Conservation (phyloP, 805 yeast species). For the Metschnikowia gelsemii region DNA sequence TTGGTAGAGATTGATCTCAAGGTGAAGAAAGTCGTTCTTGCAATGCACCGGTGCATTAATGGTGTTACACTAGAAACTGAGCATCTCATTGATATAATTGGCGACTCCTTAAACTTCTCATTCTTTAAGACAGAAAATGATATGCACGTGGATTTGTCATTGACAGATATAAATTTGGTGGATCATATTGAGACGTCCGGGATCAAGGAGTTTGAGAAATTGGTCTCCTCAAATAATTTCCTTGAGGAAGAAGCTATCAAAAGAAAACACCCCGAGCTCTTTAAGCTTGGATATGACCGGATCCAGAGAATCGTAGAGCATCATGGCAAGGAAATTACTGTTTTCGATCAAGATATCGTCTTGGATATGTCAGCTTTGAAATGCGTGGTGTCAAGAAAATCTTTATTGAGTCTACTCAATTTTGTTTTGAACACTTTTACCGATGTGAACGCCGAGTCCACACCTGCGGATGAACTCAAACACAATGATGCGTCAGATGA, state of each 20-base stretch:
- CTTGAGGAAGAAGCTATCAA: constrained; percentile 35
- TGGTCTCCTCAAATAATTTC: constrained; percentile 64
- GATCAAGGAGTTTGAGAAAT: constrained; percentile 59
- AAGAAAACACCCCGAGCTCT: constrained; percentile 42
- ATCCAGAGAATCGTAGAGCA: constrained; percentile 58
- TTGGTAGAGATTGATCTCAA: constrained; percentile 69
- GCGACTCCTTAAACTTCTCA: constrained; percentile 61
- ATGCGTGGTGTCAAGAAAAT: constrained; percentile 71
- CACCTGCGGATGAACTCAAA: constrained; percentile 68
- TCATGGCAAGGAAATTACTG: constrained; percentile 55
- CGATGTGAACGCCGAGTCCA: constrained; percentile 62
- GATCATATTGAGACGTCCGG: constrained; percentile 71
- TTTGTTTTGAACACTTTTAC: constrained; percentile 86
- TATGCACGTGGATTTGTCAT: constrained; percentile 62
- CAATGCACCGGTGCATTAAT: constrained; percentile 67
- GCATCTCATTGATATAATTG: constrained; percentile 68
- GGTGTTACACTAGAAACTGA: constrained; percentile 59
- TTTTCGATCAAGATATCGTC: constrained; percentile 73
- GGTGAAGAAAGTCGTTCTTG: constrained; percentile 60
- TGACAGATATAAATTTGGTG: constrained; percentile 66
- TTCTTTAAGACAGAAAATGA: constrained; percentile 58
- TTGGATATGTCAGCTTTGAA: constrained; percentile 76
- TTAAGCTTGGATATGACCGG: constrained; percentile 58
- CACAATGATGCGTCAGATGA: constrained; percentile 61
- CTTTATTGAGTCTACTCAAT: constrained; percentile 74